Evolutionary conservation across 495 filamentous ascomycete genomes (phyloP).

Genomic region (Penicillium argentinense): DNA sequence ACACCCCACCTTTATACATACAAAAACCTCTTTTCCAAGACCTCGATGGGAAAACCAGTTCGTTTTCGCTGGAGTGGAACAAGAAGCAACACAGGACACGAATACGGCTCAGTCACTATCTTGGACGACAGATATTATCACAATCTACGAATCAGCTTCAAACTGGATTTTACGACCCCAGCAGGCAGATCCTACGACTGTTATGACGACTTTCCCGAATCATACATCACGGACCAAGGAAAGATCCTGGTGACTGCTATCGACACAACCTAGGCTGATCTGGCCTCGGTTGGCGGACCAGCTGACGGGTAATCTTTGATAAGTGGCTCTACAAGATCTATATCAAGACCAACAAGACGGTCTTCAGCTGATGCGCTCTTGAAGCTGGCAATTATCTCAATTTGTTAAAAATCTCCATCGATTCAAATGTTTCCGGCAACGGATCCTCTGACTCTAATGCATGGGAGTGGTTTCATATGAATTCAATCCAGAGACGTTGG

Average conservation of each 20-base stretch:
- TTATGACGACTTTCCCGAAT: conserved; percentile 30
- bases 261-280: conserved; percentile 36
- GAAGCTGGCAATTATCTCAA: neutral
- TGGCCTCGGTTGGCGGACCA: conserved; percentile 36
- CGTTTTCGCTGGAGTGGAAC: neutral
- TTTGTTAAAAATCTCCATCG: neutral
- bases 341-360: conserved; percentile 22
- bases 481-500: conserved; percentile 28
- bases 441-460: neutral
- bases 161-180: neutral
- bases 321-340: conserved; percentile 40
- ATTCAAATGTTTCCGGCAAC: neutral
- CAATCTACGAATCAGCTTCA: neutral
- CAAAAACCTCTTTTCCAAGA: neutral
- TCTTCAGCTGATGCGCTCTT: conserved; percentile 26
- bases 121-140: neutral
- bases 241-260: conserved; percentile 47
- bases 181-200: neutral
- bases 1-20: too few relatives aligned
- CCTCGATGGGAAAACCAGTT: neutral
- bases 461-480: conserved; percentile 36
- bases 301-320: conserved; percentile 42
- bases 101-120: neutral
- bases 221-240: conserved; percentile 31
- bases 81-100: neutral